Conservation (phyloP, 1,139 yeast species). For the Geotrichum citri-aurantii region DNA sequence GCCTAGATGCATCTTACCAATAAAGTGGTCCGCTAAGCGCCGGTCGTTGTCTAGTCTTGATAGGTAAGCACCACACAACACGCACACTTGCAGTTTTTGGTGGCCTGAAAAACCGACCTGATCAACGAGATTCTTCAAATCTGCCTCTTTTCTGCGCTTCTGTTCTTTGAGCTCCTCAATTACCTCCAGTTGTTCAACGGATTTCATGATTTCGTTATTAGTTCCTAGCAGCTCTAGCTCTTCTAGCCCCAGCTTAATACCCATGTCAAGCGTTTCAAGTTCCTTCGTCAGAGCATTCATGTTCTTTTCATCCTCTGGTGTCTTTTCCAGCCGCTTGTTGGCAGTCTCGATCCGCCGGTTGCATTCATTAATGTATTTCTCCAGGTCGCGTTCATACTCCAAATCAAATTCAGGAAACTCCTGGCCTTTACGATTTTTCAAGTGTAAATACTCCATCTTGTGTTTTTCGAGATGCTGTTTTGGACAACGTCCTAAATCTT, state of each 20-base stretch:
- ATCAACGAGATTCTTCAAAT: slow-evolving; percentile 56
- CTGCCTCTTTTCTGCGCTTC: slow-evolving; percentile 40
- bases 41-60: slow-evolving; percentile 85
- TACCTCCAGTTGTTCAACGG: slow-evolving; percentile 43
- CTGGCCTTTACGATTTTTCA: slow-evolving; percentile 49
- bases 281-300: slow-evolving; percentile 59
- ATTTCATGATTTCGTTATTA: slow-evolving; percentile 48
- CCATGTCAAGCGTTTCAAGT: slow-evolving; percentile 59
- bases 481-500: slow-evolving; percentile 78
- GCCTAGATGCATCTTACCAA: slow-evolving; percentile 82
- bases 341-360: slow-evolving; percentile 63
- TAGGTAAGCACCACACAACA: slow-evolving; percentile 84
- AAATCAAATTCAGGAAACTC: slow-evolving; percentile 62
- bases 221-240: slow-evolving; percentile 58
- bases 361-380: slow-evolving; percentile 57
- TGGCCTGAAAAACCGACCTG: slow-evolving; percentile 81
- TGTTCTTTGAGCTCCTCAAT: slow-evolving; percentile 41
- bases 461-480: slow-evolving; percentile 70
- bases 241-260: slow-evolving; percentile 61
- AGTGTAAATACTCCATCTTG: slow-evolving; percentile 61
- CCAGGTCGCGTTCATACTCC: slow-evolving; percentile 55
- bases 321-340: slow-evolving; percentile 61
- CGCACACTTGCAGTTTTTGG: slow-evolving; percentile 87
- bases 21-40: slow-evolving; percentile 84
- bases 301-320: slow-evolving; percentile 68